A percentile compares a stretch with the other conserved stretches of the same genome.
These are phyloP conservation scores for Elsinoe fawcettii DNA, from an alignment of 2,329 filamentous ascomycete species.

Conservation along the genomic window DNA sequence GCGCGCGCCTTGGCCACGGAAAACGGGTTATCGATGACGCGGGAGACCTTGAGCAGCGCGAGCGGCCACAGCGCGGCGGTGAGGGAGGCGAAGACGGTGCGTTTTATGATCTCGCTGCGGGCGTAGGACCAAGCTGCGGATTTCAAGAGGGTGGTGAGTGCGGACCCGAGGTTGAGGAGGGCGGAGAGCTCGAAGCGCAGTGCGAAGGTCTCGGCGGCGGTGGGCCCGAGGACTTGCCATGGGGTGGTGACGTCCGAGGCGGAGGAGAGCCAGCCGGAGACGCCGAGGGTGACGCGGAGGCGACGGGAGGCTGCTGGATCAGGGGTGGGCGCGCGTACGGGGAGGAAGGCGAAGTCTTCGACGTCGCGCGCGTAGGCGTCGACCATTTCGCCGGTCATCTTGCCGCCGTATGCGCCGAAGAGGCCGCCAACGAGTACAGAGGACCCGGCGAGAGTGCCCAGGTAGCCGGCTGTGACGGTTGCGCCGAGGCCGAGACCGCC, in stretches of 20 bases:
- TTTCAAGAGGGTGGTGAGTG: conserved; percentile 68
- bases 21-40: conserved; percentile 36
- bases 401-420: conserved; percentile 84
- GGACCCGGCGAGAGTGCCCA: conserved; percentile 74
- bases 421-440: conserved; percentile 72
- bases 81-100: conserved; percentile 41
- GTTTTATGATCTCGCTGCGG: conserved; percentile 65
- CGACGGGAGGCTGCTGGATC: conserved; percentile 39
- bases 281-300: conserved; percentile 71
- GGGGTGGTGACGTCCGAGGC: conserved; percentile 65
- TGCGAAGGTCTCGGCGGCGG: conserved; percentile 68
- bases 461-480: conserved; percentile 65
- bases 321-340: conserved; percentile 50
- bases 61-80: conserved; percentile 44
- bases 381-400: conserved; percentile 78
- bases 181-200: conserved; percentile 76
- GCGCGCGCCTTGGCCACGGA: conserved; percentile 32
- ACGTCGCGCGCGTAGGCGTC: conserved; percentile 81
- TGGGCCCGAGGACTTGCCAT: conserved; percentile 66
- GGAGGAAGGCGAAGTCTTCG: conserved; percentile 79
- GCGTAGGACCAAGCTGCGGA: conserved; percentile 74
- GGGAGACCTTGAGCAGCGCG: conserved; percentile 38
- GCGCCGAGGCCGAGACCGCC: conserved; percentile 67
- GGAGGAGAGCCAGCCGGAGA: conserved; percentile 72
- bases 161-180: conserved; percentile 67